Conservation (phyloP, 768 basidiomycete genomes). For the Polyporus arcularius region DNA sequence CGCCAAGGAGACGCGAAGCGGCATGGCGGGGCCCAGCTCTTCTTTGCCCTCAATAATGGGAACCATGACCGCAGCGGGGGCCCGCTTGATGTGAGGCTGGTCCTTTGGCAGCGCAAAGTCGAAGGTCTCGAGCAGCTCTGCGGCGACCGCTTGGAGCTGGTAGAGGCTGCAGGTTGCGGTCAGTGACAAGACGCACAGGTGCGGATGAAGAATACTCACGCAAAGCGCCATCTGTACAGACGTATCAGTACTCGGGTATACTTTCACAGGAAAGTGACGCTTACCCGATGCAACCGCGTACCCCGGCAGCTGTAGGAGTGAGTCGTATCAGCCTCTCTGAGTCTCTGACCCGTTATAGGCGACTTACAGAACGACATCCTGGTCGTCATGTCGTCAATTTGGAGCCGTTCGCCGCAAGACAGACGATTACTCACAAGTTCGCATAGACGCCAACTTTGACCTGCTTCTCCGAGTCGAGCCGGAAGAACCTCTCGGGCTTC, state of each 20-base stretch:
- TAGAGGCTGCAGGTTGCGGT: neutral
- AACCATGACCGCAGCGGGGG: neutral
- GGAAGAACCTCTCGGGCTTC: conserved; percentile 10
- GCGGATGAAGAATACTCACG: neutral
- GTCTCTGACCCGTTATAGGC: neutral
- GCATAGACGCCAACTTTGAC: conserved; percentile 10
- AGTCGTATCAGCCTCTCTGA: neutral
- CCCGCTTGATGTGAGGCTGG: neutral
- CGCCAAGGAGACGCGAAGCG: neutral
- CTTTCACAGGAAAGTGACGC: neutral
- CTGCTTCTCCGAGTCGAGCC: conserved; percentile 4
- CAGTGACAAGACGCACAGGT: neutral
- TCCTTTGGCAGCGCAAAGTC: neutral
- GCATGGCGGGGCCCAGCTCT: neutral
- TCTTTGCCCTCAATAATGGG: neutral
- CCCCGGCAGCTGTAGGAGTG: neutral
- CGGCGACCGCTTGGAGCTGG: neutral
- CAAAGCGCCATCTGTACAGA: neutral
- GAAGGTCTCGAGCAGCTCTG: neutral
- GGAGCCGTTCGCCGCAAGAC: neutral
- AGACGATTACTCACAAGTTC: conserved; percentile 2
- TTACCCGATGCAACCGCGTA: neutral
- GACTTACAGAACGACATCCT: neutral
- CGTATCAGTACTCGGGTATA: neutral
- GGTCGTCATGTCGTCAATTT: neutral